phyloP scores from a whole-genome alignment of 2,329 filamentous ascomycete genomes.

The Aureobasidium sp. region DNA sequence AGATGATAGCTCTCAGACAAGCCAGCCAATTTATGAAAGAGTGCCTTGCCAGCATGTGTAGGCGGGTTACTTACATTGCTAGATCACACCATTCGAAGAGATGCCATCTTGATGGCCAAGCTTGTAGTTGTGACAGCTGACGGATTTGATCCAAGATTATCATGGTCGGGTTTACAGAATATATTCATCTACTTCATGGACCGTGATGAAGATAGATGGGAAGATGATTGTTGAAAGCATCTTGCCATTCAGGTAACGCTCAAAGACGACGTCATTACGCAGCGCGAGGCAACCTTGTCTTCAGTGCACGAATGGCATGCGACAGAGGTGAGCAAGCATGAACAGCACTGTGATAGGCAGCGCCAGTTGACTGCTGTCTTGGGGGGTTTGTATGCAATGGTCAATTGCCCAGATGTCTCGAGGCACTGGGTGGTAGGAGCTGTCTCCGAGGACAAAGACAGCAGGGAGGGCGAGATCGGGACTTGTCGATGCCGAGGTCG shows the following conservation, averaged over 20 bases:
- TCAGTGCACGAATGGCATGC: too few relatives aligned
- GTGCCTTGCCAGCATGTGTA: background rate
- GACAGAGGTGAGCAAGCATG: background rate
- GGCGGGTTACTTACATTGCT: slow-evolving; percentile 20
- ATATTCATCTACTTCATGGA: background rate
- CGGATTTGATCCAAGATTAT: background rate
- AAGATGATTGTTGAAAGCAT: background rate
- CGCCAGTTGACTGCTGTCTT: background rate
- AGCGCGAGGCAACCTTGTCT: background rate
- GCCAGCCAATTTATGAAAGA: background rate
- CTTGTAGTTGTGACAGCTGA: slow-evolving; percentile 21
- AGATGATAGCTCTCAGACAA: background rate
- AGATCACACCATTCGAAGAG: slow-evolving; percentile 28
- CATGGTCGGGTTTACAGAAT: background rate
- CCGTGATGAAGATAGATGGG: background rate
- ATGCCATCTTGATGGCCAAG: slow-evolving; percentile 23
- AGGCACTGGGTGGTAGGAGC: background rate
- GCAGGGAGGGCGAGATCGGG: background rate
- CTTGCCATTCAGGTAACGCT: background rate
- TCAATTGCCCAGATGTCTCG: background rate
- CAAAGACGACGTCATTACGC: background rate
- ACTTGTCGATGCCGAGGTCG: background rate
- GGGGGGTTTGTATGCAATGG: background rate
- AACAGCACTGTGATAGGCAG: too few relatives aligned
- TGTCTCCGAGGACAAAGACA: background rate